These are phyloP conservation scores for Aspergillus viridinutans DNA, from an alignment of 2,329 filamentous ascomycete species.

Conservation along the genomic window DNA sequence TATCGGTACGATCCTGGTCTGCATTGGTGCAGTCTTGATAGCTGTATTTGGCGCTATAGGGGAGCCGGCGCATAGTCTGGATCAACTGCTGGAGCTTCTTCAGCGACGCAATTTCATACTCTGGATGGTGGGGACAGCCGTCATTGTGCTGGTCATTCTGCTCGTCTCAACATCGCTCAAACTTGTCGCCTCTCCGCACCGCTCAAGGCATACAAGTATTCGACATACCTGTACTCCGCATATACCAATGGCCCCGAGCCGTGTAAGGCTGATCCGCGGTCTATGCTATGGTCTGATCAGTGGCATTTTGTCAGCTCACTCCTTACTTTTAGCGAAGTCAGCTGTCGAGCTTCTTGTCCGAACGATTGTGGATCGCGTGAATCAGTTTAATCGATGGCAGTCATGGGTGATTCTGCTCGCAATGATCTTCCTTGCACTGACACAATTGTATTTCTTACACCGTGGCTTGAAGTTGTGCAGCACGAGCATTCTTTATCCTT, in stretches of 20 bases:
- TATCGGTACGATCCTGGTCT: constrained; percentile 82
- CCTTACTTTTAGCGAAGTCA: constrained; percentile 88
- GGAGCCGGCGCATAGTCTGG: constrained; percentile 82
- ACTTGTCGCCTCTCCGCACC: constrained; percentile 30
- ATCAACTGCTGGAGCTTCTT: constrained; percentile 74
- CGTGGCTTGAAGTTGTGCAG: constrained; percentile 90
- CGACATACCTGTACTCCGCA: constrained; percentile 42
- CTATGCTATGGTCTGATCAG: constrained; percentile 86
- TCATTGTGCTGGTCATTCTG: constrained; percentile 68
- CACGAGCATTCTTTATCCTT: constrained; percentile 90
- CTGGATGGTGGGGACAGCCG: constrained; percentile 79
- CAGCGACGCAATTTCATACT: constrained; percentile 70
- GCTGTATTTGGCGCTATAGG: constrained; percentile 91
- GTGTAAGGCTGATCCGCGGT: constrained; percentile 72
- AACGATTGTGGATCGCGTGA: constrained; percentile 78
- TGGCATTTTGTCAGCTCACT: constrained; percentile 90
- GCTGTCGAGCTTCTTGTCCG: constrained; percentile 89
- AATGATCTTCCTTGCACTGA: constrained; percentile 75
- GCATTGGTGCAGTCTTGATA: constrained; percentile 82
- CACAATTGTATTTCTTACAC: constrained; percentile 93
- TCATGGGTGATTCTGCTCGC: constrained; percentile 86
- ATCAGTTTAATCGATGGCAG: constrained; percentile 94
- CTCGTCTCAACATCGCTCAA: constrained; percentile 50
- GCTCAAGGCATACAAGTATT: constrained; percentile 34
- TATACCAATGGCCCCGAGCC: constrained; percentile 47